Evolutionary conservation across 305 asterid genomes (phyloP).

Genomic region (Solanum chacoense): DNA sequence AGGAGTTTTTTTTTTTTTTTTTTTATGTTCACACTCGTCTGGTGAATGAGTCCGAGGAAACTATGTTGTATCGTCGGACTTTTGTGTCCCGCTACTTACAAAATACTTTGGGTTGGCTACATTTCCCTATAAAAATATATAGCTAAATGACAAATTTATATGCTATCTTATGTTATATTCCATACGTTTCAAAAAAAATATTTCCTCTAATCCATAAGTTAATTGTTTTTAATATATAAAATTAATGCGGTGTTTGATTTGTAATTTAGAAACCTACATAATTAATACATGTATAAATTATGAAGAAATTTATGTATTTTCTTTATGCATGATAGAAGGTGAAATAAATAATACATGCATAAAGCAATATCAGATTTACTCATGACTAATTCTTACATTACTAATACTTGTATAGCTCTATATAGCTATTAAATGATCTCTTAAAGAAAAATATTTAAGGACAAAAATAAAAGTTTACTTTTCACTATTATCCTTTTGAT

Average conservation of each 20-base stretch:
- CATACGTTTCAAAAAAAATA: background rate
- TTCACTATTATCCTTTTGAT: too few relatives aligned
- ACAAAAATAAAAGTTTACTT: background rate
- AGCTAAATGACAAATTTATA: background rate
- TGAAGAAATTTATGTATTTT: background rate
- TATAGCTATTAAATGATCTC: background rate
- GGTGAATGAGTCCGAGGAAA: slow-evolving; percentile 13
- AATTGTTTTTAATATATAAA: too few relatives aligned
- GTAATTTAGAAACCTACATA: too few relatives aligned
- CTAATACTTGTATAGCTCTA: background rate
- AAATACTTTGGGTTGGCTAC: background rate
- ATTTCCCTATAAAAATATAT: background rate
- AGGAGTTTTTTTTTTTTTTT: background rate
- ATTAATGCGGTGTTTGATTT: background rate
- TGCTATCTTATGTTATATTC: background rate
- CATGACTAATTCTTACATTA: too few relatives aligned
- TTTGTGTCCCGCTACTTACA: background rate
- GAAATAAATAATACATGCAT: background rate
- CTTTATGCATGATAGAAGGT: background rate
- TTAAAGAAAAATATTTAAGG: background rate
- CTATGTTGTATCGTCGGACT: background rate
- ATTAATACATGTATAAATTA: too few relatives aligned
- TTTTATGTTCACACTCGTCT: background rate
- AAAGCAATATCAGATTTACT: too few relatives aligned
- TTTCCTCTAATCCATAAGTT: too few relatives aligned